Percentiles rank a stretch among this genome's conserved stretches.
These are phyloP conservation scores for Sugiyamaella marilandica DNA, from an alignment of 805 yeast genomes.

Conservation along the genomic window DNA sequence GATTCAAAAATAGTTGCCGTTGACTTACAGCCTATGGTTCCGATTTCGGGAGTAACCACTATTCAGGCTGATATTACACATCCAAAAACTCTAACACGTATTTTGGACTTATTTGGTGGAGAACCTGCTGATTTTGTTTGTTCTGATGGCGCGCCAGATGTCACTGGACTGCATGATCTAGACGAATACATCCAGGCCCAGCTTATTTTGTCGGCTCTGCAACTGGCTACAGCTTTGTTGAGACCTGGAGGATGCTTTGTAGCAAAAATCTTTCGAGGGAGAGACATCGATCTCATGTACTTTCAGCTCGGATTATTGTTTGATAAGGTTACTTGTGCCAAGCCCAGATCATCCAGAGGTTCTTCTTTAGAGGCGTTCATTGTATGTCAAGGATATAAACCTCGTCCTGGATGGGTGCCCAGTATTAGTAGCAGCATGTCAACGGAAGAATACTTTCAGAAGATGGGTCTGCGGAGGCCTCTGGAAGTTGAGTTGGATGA, in stretches of 20 bases:
- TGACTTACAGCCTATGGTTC: slow-evolving; percentile 96
- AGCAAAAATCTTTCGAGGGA: slow-evolving; percentile 93
- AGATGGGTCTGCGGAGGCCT: slow-evolving; percentile 30
- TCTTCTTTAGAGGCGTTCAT: slow-evolving; percentile 91
- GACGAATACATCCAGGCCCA: slow-evolving; percentile 98
- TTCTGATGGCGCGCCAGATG: slow-evolving; percentile 98
- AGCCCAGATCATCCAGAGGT: slow-evolving; percentile 93
- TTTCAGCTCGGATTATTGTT: slow-evolving; percentile 87
- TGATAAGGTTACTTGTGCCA: slow-evolving; percentile 86
- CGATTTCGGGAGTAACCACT: slow-evolving; percentile 84
- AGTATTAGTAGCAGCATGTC: slow-evolving; percentile 34
- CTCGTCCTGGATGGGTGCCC: slow-evolving; percentile 83
- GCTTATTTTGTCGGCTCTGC: slow-evolving; percentile 83
- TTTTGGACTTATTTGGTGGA: slow-evolving; percentile 79
- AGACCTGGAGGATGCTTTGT: slow-evolving; percentile 90
- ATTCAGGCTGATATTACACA: slow-evolving; percentile 97
- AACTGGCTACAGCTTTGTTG: slow-evolving; percentile 81
- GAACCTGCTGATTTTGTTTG: slow-evolving; percentile 93
- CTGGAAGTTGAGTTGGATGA: slow-evolving; percentile 2
- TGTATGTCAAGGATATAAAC: slow-evolving; percentile 83
- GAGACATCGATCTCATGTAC: slow-evolving; percentile 90
- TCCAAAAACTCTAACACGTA: slow-evolving; percentile 76
- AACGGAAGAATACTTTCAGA: slow-evolving; percentile 77
- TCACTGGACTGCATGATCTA: slow-evolving; percentile 92
- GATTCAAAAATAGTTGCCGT: slow-evolving; percentile 76